Evolutionary conservation across 352 stramenopile genomes (phyloP).

Genomic region (Phytophthora sojae): DNA sequence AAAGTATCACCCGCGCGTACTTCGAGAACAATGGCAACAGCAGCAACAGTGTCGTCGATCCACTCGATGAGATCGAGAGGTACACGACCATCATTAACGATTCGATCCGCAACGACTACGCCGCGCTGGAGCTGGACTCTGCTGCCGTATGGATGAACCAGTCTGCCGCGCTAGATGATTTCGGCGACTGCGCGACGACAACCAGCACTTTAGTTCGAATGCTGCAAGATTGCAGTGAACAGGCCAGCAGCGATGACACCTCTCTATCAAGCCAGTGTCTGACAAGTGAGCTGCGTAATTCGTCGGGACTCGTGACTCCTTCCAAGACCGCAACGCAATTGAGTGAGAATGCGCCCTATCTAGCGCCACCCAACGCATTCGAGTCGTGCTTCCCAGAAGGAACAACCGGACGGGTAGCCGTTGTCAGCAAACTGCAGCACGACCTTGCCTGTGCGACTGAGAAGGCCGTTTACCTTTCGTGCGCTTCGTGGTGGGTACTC

Average conservation of each 20-base stretch:
- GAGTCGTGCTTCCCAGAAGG: slow-evolving; percentile 31
- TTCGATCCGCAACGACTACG: slow-evolving; percentile 43
- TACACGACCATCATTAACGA: slow-evolving; percentile 43
- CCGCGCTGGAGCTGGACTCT: slow-evolving; percentile 26
- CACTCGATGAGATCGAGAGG: slow-evolving; percentile 37
- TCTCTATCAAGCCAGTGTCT: slow-evolving; percentile 38
- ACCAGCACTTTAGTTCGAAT: slow-evolving; percentile 42
- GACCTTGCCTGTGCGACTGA: slow-evolving; percentile 59
- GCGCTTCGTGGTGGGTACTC: slow-evolving; percentile 73
- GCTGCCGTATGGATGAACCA: slow-evolving; percentile 43
- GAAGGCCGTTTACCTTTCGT: slow-evolving; percentile 63
- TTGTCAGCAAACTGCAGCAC: slow-evolving; percentile 45
- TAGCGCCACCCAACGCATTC: slow-evolving; percentile 29
- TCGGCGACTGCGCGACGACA: slow-evolving; percentile 25
- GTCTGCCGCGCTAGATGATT: slow-evolving; percentile 27
- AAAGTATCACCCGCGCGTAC: slow-evolving; percentile 32
- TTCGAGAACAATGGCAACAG: slow-evolving; percentile 42
- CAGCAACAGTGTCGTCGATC: slow-evolving; percentile 32
- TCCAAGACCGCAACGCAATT: slow-evolving; percentile 18
- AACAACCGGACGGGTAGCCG: slow-evolving; percentile 13
- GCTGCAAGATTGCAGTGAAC: slow-evolving; percentile 39
- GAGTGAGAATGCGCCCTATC: slow-evolving; percentile 27
- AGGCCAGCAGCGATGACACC: slow-evolving; percentile 3
- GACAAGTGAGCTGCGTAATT: slow-evolving; percentile 24
- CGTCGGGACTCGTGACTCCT: slow-evolving; percentile 14